Conservation (phyloP, 345 rosid species). For the Aquilaria sinensis region DNA sequence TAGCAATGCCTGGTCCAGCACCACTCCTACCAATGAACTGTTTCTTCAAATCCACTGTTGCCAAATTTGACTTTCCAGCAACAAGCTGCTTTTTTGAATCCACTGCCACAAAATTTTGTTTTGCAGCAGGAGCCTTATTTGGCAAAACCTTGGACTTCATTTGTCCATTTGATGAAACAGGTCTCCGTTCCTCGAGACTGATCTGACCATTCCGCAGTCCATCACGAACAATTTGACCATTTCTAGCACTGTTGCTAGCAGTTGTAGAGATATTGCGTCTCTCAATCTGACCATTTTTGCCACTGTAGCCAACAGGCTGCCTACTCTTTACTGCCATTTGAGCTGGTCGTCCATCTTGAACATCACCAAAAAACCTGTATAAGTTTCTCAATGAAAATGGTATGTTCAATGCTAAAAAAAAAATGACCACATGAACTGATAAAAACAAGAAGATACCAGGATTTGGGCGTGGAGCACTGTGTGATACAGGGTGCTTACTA, state of each 20-base stretch:
- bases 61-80: conserved; percentile 21
- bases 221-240: too few species aligned
- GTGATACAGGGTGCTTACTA: conserved; percentile 40
- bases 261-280: too few species aligned
- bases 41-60: conserved; percentile 36
- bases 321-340: conserved; percentile 43
- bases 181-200: conserved; percentile 44
- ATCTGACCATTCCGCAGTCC: conserved; percentile 12
- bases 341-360: conserved; percentile 68
- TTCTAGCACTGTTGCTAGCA: too few species aligned
- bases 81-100: conserved; percentile 32
- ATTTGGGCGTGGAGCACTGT: conserved; percentile 27
- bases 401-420: conserved; percentile 25
- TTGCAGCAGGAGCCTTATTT: conserved; percentile 16
- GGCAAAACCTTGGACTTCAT: conserved; percentile 33
- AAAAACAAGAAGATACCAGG: conserved; percentile 49
- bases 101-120: not conserved
- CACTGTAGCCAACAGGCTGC: conserved; percentile 39
- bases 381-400: conserved; percentile 61
- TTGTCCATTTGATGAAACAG: conserved; percentile 30
- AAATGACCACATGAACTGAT: conserved; percentile 4
- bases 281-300: conserved; percentile 29
- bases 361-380: conserved; percentile 65
- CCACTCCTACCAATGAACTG: conserved; percentile 30
- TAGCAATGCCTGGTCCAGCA: conserved; percentile 22